Evolutionary conservation across 2,329 filamentous ascomycete species (phyloP).

Genomic region (Lachnellula hyalina): DNA sequence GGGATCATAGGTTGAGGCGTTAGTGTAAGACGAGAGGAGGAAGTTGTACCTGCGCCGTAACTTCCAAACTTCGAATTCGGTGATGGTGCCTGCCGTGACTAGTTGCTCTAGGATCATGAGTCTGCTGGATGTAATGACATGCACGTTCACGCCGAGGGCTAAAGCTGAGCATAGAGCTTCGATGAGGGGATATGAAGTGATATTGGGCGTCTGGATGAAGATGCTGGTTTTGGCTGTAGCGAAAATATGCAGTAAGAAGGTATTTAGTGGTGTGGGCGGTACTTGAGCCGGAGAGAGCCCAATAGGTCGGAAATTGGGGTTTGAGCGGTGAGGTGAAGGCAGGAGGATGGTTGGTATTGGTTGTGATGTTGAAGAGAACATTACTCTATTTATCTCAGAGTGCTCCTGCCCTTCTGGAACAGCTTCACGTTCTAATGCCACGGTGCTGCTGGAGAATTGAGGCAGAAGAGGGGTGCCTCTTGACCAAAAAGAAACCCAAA

Average conservation of each 20-base stretch:
- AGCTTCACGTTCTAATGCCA: neutral
- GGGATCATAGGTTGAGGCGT: slow-evolving; percentile 14
- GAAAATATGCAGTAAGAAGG: slow-evolving; percentile 52
- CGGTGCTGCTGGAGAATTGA: slow-evolving; percentile 2
- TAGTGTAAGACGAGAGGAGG: slow-evolving; percentile 16
- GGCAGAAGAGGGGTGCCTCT: slow-evolving; percentile 20
- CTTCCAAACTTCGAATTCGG: slow-evolving; percentile 55
- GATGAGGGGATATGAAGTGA: slow-evolving; percentile 64
- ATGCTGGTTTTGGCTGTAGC: slow-evolving; percentile 66
- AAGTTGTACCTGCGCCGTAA: slow-evolving; percentile 52
- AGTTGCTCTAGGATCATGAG: slow-evolving; percentile 79
- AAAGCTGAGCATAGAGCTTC: slow-evolving; percentile 57
- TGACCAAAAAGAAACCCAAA: slow-evolving; percentile 67
- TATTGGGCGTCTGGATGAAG: slow-evolving; percentile 71
- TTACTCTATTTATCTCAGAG: neutral
- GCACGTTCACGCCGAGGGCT: slow-evolving; percentile 60
- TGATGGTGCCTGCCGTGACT: slow-evolving; percentile 72
- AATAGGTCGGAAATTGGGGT: slow-evolving; percentile 13
- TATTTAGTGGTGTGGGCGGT: slow-evolving; percentile 47
- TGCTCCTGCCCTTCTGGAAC: neutral
- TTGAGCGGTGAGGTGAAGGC: slow-evolving; percentile 58
- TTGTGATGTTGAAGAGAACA: neutral
- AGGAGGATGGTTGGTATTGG: slow-evolving; percentile 56
- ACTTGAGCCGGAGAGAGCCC: slow-evolving; percentile 2
- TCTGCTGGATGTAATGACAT: slow-evolving; percentile 58